Evolutionary conservation across 1,284 basidiomycete genomes (phyloP).

Genomic region (Apiotrichum mycotoxinovorans): DNA sequence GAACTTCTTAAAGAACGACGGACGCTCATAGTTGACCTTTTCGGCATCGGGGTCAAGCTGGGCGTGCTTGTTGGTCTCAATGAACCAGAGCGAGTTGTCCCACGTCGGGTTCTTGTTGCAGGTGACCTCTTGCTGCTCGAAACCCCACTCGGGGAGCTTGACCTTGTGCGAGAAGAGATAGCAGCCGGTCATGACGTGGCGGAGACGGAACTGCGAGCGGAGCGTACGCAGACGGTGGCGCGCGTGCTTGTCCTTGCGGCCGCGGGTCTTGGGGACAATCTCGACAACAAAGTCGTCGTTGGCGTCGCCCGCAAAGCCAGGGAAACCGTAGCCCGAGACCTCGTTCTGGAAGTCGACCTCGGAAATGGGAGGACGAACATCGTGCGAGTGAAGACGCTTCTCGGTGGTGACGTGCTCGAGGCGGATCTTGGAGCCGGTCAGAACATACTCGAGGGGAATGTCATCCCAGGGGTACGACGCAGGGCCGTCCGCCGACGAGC

Average conservation of each 20-base stretch:
- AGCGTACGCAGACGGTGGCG: constrained; percentile 71
- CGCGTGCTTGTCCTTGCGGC: constrained; percentile 63
- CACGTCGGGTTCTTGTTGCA: constrained; percentile 94
- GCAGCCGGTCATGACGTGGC: constrained; percentile 84
- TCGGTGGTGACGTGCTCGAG: constrained; percentile 76
- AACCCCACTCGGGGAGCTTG: constrained; percentile 96
- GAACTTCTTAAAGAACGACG: constrained; percentile 87
- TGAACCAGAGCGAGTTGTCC: constrained; percentile 88
- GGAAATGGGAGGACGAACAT: constrained; percentile 88
- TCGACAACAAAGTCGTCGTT: constrained; percentile 97
- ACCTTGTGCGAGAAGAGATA: constrained; percentile 98
- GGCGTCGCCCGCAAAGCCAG: constrained; percentile 58
- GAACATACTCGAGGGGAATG: constrained; percentile 62
- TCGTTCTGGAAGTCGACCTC: constrained; percentile 99
- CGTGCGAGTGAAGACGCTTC: constrained; percentile 91
- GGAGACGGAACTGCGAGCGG: constrained; percentile 75
- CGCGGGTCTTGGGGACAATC: constrained; percentile 58
- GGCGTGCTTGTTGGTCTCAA: constrained; percentile 81
- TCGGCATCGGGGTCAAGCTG: constrained; percentile 62
- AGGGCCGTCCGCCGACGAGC: constrained; percentile 53
- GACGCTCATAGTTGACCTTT: constrained; percentile 82
- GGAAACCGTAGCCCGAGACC: constrained; percentile 89
- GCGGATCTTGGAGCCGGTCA: constrained; percentile 69
- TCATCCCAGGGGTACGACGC: constrained; percentile 59
- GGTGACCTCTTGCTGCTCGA: constrained; percentile 93